Base-by-base conservation (phyloP, 164 flowering plant species). In the Stephania yunnanensis region DNA sequence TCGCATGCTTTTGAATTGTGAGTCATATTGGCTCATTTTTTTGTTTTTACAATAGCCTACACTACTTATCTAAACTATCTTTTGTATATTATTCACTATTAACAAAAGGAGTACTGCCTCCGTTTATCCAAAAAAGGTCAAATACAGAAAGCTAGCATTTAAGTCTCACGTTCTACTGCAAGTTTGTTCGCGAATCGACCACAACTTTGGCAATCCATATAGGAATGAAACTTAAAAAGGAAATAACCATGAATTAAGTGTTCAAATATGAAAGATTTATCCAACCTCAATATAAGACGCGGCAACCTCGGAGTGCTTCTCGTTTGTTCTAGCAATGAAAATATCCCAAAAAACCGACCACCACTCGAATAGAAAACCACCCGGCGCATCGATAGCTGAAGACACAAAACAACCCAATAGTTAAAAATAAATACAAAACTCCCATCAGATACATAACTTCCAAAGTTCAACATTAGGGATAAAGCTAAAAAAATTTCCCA, bases 321-420 rank as follows among this genome's bases (percentile, higher is more conserved):
- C 89, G 75, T 86, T 88, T 69, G 91, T 86, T 77, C 92, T 81
- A 44, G 97, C 91, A 74, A 92, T 89, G 73, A 90, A 91, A 64
- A 91, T 86, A 74, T 91, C 96, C 96, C 96, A 91, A 71, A 91
- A 91, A 6, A 91, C 97, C 25, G 97, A 91, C 97, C 97, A 91
- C 97, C 97, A 92, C 74, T 92, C 97, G 44, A 87, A 89, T 11
- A 92, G 89, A 85, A 92, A 92, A 10, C 97, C 97, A 19, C 92
- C 92, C 44, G 97, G 94, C 4, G 97, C 94, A 83, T 92, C 94
- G 64, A 92, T 88, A n/a, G 91, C 97, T 92, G 88, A 13, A 73
- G 74, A 73, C 45, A 46, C 65, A 61, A 2, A 67, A 67, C 69
- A 72, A 31, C 15, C 11, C 25, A 65, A 73, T 7, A 20, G 31